Conservation (phyloP, 78 protist species). For the Dictyostelium citrinum region DNA sequence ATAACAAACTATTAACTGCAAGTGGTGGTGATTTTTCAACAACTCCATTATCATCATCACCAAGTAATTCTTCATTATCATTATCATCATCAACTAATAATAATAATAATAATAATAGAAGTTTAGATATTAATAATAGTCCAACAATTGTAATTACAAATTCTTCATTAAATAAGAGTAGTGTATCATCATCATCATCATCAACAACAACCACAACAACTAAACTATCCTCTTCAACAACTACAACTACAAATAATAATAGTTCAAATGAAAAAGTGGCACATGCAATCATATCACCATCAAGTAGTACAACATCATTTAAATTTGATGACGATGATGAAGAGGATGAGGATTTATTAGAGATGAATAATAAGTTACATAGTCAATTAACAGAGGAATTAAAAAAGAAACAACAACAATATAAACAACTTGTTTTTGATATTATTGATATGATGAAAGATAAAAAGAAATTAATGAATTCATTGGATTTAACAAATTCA, state of each 20-base stretch:
- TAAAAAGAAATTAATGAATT: background rate
- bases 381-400: background rate
- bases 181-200: background rate
- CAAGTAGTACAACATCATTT: background rate
- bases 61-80: background rate
- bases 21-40: background rate
- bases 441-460: background rate
- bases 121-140: background rate
- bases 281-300: conserved; percentile 5
- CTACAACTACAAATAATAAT: background rate
- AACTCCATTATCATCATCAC: background rate
- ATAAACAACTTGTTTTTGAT: background rate
- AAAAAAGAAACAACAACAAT: background rate
- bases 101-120: no score
- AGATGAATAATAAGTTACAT: background rate
- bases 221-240: background rate
- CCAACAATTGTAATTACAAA: background rate
- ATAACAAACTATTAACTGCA: background rate
- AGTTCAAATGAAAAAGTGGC: background rate
- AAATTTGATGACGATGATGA: conserved; percentile 1
- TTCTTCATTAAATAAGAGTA: background rate
- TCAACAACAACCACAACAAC: background rate
- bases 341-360: background rate
- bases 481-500: background rate
- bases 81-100: background rate